A percentile compares a stretch with the other conserved stretches of the same genome.
Evolutionary conservation across 1,139 yeast species (phyloP).

Genomic region (Yamadazyma trypodendri): DNA sequence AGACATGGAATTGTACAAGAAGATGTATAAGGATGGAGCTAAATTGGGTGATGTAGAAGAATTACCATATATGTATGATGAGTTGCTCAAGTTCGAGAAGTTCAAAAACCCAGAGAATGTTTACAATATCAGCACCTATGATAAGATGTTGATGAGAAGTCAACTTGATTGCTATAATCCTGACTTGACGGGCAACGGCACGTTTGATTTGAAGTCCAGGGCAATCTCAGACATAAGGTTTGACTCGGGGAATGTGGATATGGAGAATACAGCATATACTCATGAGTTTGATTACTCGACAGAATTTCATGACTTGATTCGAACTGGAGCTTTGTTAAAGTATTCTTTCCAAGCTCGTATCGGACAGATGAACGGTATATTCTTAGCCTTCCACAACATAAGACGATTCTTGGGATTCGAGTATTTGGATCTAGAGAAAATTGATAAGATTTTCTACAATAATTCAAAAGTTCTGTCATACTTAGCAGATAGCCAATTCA

Average conservation of each 20-base stretch:
- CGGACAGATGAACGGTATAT: conserved; percentile 97
- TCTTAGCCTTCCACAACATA: conserved; percentile 86
- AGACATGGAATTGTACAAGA: conserved; percentile 35
- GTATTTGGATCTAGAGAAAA: conserved; percentile 71
- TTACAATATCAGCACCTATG: conserved; percentile 74
- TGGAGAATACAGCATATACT: conserved; percentile 50
- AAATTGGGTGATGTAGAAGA: not conserved
- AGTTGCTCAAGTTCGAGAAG: conserved; percentile 11
- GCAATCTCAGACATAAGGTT: conserved; percentile 86
- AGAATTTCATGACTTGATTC: conserved; percentile 72
- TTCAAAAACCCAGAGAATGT: conserved; percentile 22
- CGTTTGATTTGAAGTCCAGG: conserved; percentile 88
- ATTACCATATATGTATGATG: conserved; percentile 3
- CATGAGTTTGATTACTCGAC: conserved; percentile 25
- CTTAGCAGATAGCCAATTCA: conserved; percentile 75
- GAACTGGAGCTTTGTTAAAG: conserved; percentile 73
- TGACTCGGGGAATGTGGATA: conserved; percentile 65
- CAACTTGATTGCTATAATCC: conserved; percentile 84
- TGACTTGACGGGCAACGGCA: conserved; percentile 84
- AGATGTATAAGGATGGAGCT: conserved; percentile 5
- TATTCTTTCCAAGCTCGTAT: conserved; percentile 89
- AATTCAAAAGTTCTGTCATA: conserved; percentile 30
- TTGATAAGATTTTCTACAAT: conserved; percentile 50
- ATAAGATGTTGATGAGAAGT: conserved; percentile 77
- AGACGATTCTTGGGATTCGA: conserved; percentile 84